Evolutionary conservation across 2,329 filamentous ascomycete genomes (phyloP).

Genomic region (Amauroascus niger): DNA sequence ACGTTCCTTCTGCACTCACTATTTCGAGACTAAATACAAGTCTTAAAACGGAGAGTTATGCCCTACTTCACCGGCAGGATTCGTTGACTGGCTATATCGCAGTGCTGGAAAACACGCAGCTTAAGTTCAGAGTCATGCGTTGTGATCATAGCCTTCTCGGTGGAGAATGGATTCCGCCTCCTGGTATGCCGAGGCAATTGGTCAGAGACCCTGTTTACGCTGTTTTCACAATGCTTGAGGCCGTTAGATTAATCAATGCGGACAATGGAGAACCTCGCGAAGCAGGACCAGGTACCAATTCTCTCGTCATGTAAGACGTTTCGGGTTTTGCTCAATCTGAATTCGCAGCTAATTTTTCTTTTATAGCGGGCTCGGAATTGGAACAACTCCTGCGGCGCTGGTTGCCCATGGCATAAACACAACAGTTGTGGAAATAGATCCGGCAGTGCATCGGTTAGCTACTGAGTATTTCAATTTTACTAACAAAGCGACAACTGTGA

Average conservation of each 20-base stretch:
- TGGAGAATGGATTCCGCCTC: conserved; percentile 67
- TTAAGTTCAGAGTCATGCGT: conserved; percentile 69
- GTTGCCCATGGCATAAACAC: conserved; percentile 83
- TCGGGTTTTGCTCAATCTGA: not conserved
- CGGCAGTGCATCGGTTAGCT: conserved; percentile 75
- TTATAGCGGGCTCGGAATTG: conserved; percentile 73
- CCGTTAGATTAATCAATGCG: conserved; percentile 66
- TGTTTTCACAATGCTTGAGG: conserved; percentile 92
- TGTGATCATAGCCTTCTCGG: conserved; percentile 92
- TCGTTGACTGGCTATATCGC: conserved; percentile 88
- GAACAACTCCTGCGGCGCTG: conserved; percentile 78
- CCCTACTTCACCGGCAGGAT: conserved; percentile 69
- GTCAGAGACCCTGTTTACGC: conserved; percentile 83
- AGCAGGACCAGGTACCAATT: conserved; percentile 59
- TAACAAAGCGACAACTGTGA: conserved; percentile 64
- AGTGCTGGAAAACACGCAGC: conserved; percentile 64
- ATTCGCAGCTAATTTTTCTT: conserved; percentile 2
- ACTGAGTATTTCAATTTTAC: conserved; percentile 72
- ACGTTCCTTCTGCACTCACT: conserved; percentile 54
- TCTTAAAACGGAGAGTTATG: conserved; percentile 57
- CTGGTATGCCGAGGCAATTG: conserved; percentile 42
- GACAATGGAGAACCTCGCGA: conserved; percentile 28
- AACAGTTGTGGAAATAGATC: conserved; percentile 91
- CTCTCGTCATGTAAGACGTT: conserved; percentile 71
- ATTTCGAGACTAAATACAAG: conserved; percentile 56